Percentiles rank a stretch among this genome's conserved stretches.
phyloP scores from a whole-genome alignment of 345 rosid species.

The Crucihimalaya himalaica region DNA sequence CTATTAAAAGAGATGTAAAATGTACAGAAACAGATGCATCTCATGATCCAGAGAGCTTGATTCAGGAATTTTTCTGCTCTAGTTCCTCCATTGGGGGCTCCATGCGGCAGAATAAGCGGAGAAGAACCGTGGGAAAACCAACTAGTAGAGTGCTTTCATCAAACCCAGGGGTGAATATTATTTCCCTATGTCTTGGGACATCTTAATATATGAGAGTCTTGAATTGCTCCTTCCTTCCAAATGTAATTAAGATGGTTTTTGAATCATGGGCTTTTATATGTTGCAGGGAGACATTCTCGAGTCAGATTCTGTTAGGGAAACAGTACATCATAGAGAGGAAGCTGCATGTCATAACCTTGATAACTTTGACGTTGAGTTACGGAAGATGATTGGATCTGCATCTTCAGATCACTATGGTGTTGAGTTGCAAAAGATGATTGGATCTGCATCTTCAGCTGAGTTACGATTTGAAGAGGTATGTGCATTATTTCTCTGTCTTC shows the following conservation, averaged over 20 bases:
- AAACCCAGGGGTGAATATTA: conserved; percentile 42
- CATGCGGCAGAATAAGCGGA: conserved; percentile 52
- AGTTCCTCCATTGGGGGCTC: conserved; percentile 40
- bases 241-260: conserved; percentile 12
- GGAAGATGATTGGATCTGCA: conserved; percentile 42
- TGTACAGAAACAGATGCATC: conserved; percentile 40
- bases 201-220: conserved; percentile 20
- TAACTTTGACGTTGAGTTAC: conserved; percentile 34
- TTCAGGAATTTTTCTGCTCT: conserved; percentile 32
- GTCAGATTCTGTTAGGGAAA: conserved; percentile 37
- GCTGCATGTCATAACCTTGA: conserved; percentile 19
- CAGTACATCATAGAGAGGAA: conserved; percentile 34
- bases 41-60: conserved; percentile 34
- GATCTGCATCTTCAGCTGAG: conserved; percentile 44
- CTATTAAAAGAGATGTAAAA: conserved; percentile 19
- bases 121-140: conserved; percentile 43
- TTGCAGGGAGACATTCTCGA: conserved; percentile 42
- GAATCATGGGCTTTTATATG: conserved; percentile 32
- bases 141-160: conserved; percentile 41
- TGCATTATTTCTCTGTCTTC: conserved; percentile 13
- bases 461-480: conserved; percentile 57
- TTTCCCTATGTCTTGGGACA: conserved; percentile 31
- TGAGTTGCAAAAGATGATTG: conserved; percentile 41
- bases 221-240: conserved; percentile 17
- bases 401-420: conserved; percentile 31